These are phyloP conservation scores for Backusella luteola DNA, from an alignment of 192 early-diverging fungal species.

Conservation along the genomic window DNA sequence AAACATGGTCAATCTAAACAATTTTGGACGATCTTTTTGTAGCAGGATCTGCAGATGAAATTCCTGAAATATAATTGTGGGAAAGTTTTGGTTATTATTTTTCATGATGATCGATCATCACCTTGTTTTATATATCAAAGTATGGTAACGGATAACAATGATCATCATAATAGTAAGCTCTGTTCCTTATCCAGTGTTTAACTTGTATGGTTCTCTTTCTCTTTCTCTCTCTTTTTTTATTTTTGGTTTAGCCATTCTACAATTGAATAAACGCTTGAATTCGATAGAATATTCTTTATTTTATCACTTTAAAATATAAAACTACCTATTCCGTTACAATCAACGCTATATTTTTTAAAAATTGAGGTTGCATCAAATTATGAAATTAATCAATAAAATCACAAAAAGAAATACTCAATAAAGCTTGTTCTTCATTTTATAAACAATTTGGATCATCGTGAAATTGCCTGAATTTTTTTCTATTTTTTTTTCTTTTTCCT, in stretches of 20 bases:
- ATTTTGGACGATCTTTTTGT: conserved; percentile 4
- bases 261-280: not conserved
- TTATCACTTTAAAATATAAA: no score
- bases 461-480: not conserved
- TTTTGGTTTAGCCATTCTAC: no score
- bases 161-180: not conserved
- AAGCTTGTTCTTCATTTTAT: not conserved
- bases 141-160: not conserved
- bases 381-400: not conserved
- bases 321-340: not conserved
- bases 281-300: not conserved
- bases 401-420: not conserved
- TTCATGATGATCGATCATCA: not conserved
- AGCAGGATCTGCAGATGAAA: not conserved
- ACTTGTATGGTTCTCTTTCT: no score
- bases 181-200: no score
- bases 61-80: not conserved
- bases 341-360: not conserved
- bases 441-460: not conserved
- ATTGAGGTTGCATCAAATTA: not conserved
- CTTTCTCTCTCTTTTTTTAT: not conserved
- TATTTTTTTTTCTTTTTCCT: not conserved
- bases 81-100: not conserved
- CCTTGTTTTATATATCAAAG: not conserved
- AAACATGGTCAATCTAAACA: not conserved